Conservation (phyloP, 148 eudicot genomes). For the Amaranthus cruentus region DNA sequence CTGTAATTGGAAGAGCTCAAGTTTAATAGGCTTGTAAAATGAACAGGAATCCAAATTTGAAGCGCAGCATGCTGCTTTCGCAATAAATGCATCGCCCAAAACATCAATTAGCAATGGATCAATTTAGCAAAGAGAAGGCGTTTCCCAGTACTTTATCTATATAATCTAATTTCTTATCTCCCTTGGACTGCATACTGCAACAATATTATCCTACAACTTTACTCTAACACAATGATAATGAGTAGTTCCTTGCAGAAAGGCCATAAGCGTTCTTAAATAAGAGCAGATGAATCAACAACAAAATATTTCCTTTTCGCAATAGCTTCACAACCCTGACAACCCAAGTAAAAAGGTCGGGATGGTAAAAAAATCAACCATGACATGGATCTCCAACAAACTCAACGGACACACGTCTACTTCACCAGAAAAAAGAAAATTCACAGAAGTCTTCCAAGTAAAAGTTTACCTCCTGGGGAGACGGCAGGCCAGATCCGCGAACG, state of each 20-base stretch:
- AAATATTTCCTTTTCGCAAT: background rate
- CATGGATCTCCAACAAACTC: background rate
- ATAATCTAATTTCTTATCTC: too few species aligned
- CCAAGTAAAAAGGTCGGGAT: background rate
- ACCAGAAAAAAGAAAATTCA: background rate
- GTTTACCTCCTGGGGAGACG: conserved; percentile 69
- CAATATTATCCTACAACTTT: too few species aligned
- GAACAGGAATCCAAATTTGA: background rate
- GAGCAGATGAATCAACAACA: background rate
- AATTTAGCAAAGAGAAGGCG: background rate
- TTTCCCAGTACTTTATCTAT: background rate
- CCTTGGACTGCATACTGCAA: too few species aligned
- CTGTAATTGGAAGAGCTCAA: conserved; percentile 27
- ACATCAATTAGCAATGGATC: background rate
- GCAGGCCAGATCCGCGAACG: conserved; percentile 49
- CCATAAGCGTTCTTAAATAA: background rate
- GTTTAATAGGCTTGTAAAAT: background rate
- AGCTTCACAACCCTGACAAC: background rate
- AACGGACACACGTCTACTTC: background rate
- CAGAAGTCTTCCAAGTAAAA: background rate
- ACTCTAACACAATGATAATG: too few species aligned
- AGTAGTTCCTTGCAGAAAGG: too few species aligned
- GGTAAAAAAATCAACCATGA: background rate
- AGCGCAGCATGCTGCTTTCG: background rate
- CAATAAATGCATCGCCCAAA: background rate